Base-by-base conservation (phyloP, 257 asterid species). In the Fraxinus cuspidata region DNA sequence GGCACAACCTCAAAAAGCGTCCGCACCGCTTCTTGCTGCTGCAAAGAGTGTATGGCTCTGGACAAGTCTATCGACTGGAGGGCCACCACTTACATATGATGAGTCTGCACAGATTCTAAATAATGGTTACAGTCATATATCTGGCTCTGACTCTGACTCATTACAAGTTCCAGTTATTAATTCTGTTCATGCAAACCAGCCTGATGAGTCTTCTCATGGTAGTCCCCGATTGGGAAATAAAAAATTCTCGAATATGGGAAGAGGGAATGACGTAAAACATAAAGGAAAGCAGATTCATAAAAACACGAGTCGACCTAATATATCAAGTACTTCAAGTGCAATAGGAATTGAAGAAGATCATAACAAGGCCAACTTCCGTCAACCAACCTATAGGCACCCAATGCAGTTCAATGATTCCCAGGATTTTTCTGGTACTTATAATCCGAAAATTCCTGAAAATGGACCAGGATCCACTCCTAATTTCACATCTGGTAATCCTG, bases 31-130 rank as follows among this genome's bases (percentile, higher is more conserved):
- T 71, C 76, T 88, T 84, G 92, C 97, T 80, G 99, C 99, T 77
- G 99, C 97, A 12, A 92, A 90, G 90, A 89, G 88, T 79, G 99
- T 91, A 51, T 94, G 99, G 99, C 92, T 88, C 76, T 92, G 99
- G 99, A 89, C 97, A 56, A 94, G 92, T 77, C 88, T 90, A 76
- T 85, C 76, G 11, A 82, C 90, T 42, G 98, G 98, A 82, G 98
- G 97, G 51, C 89, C 89, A 25, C 92, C 98, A 25, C 86, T 94
- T 58, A 84, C 94, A 72, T 84, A 79, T 72, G 91, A 58, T 42
- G 98, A 94, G 80, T 84, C 90, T 38, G 65, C 88, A 68, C 94
- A 94, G 64, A 81, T 86, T 72, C 83, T 81, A 53, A 89, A 75
- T 85, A 87, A 84, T 79, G 78, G 87, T 81, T 77, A 82, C 60